A percentile compares a stretch with the other conserved stretches of the same genome.
phyloP scores from a whole-genome alignment of 2,329 filamentous ascomycete species.

The Fusarium verrucosum region DNA sequence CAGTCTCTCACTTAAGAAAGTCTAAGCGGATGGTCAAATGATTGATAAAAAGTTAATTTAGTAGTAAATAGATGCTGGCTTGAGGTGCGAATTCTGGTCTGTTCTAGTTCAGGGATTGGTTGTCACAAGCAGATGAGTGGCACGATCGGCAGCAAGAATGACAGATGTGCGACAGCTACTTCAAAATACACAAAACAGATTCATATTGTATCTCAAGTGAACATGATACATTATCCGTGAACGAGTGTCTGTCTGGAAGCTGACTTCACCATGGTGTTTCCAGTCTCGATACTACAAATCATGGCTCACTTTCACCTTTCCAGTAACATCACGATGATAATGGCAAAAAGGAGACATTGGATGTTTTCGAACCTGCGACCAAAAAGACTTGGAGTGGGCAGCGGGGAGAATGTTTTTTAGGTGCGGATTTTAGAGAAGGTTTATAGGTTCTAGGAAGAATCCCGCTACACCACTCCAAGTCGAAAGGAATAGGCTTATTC shows the following conservation, averaged over 20 bases:
- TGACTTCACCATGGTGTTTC: neutral
- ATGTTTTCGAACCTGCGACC: neutral
- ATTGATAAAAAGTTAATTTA: too few relatives aligned
- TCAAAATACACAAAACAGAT: too few relatives aligned
- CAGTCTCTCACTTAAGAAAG: too few relatives aligned
- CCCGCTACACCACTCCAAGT: slow-evolving; percentile 9
- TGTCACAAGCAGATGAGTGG: too few relatives aligned
- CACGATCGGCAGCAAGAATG: neutral
- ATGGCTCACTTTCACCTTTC: too few relatives aligned
- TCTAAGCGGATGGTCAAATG: too few relatives aligned
- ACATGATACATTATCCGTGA: rapidly evolving
- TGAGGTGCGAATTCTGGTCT: too few relatives aligned
- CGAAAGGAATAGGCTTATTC: neutral
- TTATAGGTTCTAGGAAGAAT: slow-evolving; percentile 5
- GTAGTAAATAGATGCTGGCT: neutral
- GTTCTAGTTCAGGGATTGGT: too few relatives aligned
- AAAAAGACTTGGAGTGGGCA: slow-evolving; percentile 6
- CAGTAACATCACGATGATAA: too few relatives aligned
- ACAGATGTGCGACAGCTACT: too few relatives aligned
- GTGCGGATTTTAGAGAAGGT: slow-evolving; percentile 4
- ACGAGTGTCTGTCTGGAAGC: neutral
- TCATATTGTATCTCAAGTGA: rapidly evolving
- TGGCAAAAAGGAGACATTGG: neutral
- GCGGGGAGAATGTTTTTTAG: slow-evolving; percentile 16
- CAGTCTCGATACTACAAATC: neutral